Conservation (phyloP, 202 grass and related monocot genomes). For the Panicum virgatum region DNA sequence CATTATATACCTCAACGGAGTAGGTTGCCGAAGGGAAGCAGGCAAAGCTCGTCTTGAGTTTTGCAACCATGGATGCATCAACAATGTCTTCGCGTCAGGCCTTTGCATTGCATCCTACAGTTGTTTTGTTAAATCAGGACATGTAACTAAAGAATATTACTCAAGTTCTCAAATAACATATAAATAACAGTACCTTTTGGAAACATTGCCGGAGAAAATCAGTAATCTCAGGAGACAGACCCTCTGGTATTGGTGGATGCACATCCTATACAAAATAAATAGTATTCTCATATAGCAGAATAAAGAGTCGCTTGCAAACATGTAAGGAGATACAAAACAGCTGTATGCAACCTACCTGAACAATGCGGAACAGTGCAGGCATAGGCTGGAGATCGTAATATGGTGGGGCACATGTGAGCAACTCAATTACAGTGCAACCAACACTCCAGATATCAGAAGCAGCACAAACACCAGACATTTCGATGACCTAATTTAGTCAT, state of each 20-base stretch:
- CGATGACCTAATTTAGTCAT: slow-evolving; percentile 74
- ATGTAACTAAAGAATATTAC: slow-evolving; percentile 18
- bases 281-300: slow-evolving; percentile 20
- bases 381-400: slow-evolving; percentile 99
- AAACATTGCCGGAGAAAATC: slow-evolving; percentile 99
- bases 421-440: slow-evolving; percentile 95
- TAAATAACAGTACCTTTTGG: slow-evolving; percentile 64
- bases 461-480: slow-evolving; percentile 97
- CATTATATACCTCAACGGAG: slow-evolving; percentile 45
- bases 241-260: slow-evolving; percentile 90
- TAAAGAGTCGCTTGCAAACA: not conserved
- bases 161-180: slow-evolving; percentile 18
- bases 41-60: slow-evolving; percentile 80
- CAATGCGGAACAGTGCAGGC: slow-evolving; percentile 98
- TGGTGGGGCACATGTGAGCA: slow-evolving; percentile 91
- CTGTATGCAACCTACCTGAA: slow-evolving; percentile 63
- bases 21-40: slow-evolving; percentile 70
- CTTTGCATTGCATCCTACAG: slow-evolving; percentile 91
- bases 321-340: slow-evolving; percentile 19
- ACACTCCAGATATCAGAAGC: slow-evolving; percentile 99
- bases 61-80: slow-evolving; percentile 93
- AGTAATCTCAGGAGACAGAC: slow-evolving; percentile 88
- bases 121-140: slow-evolving; percentile 41
- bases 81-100: slow-evolving; percentile 95
- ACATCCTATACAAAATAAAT: slow-evolving; percentile 70